A percentile compares a stretch with the other conserved stretches of the same genome.
Evolutionary conservation across 2,329 filamentous ascomycete genomes (phyloP).

Genomic region (Fusarium sp.): DNA sequence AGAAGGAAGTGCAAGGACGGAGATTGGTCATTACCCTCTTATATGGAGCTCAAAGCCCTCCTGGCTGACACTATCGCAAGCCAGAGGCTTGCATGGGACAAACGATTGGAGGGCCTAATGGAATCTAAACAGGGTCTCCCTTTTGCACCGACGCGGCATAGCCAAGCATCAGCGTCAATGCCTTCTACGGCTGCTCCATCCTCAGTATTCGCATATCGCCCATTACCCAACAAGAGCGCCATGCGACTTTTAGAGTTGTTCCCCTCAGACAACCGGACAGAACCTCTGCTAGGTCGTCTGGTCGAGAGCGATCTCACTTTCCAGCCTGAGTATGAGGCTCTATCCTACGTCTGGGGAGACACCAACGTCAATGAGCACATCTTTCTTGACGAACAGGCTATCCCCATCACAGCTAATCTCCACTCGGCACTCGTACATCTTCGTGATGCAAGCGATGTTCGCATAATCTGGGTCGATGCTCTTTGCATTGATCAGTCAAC

Average conservation of each 20-base stretch:
- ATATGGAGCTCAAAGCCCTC: neutral
- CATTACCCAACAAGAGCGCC: neutral
- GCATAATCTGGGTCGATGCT: conserved; percentile 14
- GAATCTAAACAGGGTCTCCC: neutral
- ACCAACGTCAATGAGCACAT: neutral
- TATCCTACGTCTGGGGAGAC: conserved; percentile 26
- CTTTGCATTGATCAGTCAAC: conserved; percentile 1
- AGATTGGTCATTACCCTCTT: neutral
- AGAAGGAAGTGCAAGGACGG: neutral
- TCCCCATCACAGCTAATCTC: conserved; percentile 7
- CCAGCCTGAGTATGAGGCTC: conserved; percentile 14
- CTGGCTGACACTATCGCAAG: neutral
- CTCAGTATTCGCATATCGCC: neutral
- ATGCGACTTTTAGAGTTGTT: conserved; percentile 13
- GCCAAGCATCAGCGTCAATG: neutral
- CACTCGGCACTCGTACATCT: conserved; percentile 11
- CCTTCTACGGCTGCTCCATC: neutral
- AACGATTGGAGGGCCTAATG: neutral
- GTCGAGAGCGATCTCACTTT: conserved; percentile 18
- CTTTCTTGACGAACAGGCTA: neutral
- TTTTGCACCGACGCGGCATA: neutral
- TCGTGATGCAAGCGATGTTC: neutral
- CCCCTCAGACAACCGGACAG: neutral
- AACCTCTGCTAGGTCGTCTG: neutral
- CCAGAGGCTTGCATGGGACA: neutral